These are phyloP conservation scores for Thelonectria rubi DNA, from an alignment of 2,329 filamentous ascomycete species.

Conservation along the genomic window DNA sequence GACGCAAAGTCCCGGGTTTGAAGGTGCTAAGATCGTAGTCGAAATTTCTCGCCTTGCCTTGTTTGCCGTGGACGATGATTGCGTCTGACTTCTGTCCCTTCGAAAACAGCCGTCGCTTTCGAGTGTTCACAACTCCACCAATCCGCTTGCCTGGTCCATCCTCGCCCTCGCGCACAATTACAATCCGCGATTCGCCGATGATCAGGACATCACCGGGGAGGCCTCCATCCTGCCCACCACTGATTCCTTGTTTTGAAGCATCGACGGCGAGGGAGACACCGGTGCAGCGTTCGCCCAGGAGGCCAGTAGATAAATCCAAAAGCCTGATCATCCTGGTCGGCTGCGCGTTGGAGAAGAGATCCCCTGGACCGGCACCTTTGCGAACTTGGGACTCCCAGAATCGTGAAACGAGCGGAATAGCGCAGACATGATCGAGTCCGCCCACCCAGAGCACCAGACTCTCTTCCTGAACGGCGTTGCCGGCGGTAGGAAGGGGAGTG, in stretches of 20 bases:
- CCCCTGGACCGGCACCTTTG: slow-evolving; percentile 59
- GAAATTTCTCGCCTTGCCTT: slow-evolving; percentile 49
- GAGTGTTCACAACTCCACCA: slow-evolving; percentile 49
- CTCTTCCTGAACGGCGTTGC: slow-evolving; percentile 60
- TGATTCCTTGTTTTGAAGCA: slow-evolving; percentile 38
- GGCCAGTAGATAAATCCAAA: slow-evolving; percentile 60
- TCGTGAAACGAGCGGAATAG: slow-evolving; percentile 62
- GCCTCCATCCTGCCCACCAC: slow-evolving; percentile 45
- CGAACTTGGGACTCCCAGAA: slow-evolving; percentile 70
- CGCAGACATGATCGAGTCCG: slow-evolving; percentile 63
- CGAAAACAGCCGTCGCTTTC: slow-evolving; percentile 48
- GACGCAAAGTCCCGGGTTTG: slow-evolving; percentile 51
- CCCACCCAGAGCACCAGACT: slow-evolving; percentile 66
- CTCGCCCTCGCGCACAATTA: slow-evolving; percentile 64
- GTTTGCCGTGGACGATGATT: slow-evolving; percentile 64
- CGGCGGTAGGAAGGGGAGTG: slow-evolving; percentile 53
- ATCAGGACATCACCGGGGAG: slow-evolving; percentile 64
- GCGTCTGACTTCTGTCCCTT: slow-evolving; percentile 57
- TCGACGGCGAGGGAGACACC: slow-evolving; percentile 58
- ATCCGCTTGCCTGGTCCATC: slow-evolving; percentile 56
- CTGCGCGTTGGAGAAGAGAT: slow-evolving; percentile 64
- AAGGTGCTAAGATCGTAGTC: slow-evolving; percentile 62
- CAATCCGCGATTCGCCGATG: slow-evolving; percentile 64
- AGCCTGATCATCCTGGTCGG: slow-evolving; percentile 66
- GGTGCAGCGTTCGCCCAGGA: slow-evolving; percentile 66